Evolutionary conservation across 2,329 filamentous ascomycete genomes (phyloP), one percentile per base, ranked within the genome.

Genomic region (Aspergillus sp.): DNA sequence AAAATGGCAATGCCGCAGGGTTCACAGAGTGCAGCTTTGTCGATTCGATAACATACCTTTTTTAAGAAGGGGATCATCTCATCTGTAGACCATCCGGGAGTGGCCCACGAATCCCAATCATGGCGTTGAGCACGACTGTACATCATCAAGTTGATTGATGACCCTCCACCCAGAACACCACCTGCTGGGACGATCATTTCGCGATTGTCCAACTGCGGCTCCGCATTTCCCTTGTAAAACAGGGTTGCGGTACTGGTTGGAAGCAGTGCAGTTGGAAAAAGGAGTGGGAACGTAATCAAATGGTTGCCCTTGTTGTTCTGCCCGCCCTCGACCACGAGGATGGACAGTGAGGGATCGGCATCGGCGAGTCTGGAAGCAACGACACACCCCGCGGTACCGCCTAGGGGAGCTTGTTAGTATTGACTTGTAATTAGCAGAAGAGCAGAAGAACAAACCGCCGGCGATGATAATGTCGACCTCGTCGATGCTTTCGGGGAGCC

Each of bases 101-200:
- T 36, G 13, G n/a, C 42, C 54, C 54, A 57, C 27, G 25, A 36
- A 27, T 57, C 54, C 25, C 27, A 57, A 27, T 57, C 54, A 8
- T 36, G 19, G 44, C 42, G 25, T 27, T 57, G 54, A 36, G 54
- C 54, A 38, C 54, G 54, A 39, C 41, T 49, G 30, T 57, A 57
- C 25, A 49, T 49, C 42, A 57, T 48, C 17, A 57, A 39, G 44
- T 57, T 57, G 30, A 57, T 57, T 5, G 54, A 50, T 7, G 54
- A 57, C 13, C 54, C 54, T 13, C 54, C 54, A 19, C 54, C 54
- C 11, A 57, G 54, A 17, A 57, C 42, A 41, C 54, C 54, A 27
- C 54, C 54, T 17, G 41, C 10, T 3, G 41, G 42, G 42, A 57
- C 54, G 30, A 21, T n/a, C 19, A 54, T 39, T 23, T 39, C 5